phyloP scores from a whole-genome alignment of 2,329 filamentous ascomycete genomes.

The Colletotrichum salicis region DNA sequence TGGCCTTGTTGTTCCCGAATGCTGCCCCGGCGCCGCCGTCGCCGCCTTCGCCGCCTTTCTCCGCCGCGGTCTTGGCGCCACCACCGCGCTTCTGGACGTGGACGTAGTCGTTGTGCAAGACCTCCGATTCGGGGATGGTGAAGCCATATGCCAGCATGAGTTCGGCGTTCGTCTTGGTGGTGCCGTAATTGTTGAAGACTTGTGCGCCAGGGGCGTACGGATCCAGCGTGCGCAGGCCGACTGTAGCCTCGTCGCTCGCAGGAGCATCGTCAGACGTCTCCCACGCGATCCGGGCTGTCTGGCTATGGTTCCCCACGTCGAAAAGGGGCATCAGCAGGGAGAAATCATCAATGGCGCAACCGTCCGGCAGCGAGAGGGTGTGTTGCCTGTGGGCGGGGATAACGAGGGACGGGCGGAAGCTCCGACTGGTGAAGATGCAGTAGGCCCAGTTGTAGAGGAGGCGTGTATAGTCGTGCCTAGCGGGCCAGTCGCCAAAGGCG shows the following conservation, averaged over 20 bases:
- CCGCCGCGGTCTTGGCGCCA: constrained; percentile 36
- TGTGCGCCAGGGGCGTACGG: constrained; percentile 58
- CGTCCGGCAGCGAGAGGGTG: constrained; percentile 46
- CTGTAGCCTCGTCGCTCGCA: constrained; percentile 46
- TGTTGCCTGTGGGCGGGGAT: constrained; percentile 49
- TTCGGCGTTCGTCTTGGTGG: constrained; percentile 77
- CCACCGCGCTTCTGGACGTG: constrained; percentile 62
- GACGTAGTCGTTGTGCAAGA: constrained; percentile 69
- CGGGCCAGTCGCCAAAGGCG: constrained; percentile 36
- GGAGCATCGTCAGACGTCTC: constrained; percentile 39
- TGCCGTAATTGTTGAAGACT: constrained; percentile 77
- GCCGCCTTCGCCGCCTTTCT: constrained; percentile 35
- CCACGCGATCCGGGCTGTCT: constrained; percentile 70
- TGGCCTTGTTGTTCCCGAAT: constrained; percentile 13
- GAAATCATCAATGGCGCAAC: constrained; percentile 66
- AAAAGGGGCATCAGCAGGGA: constrained; percentile 77
- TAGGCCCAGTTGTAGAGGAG: constrained; percentile 72
- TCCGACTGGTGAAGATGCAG: constrained; percentile 72
- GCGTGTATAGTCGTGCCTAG: constrained; percentile 52
- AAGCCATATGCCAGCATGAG: constrained; percentile 73
- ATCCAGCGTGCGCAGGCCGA: constrained; percentile 55
- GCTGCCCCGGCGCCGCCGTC: constrained; percentile 34
- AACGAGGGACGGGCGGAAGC: constrained; percentile 71
- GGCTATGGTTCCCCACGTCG: constrained; percentile 78
- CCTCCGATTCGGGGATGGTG: constrained; percentile 58